Percentiles rank a stretch among this genome's conserved stretches.
These are phyloP conservation scores for Ceratobasidium sp. DNA, from an alignment of 1,284 basidiomycete species.

Conservation along the genomic window DNA sequence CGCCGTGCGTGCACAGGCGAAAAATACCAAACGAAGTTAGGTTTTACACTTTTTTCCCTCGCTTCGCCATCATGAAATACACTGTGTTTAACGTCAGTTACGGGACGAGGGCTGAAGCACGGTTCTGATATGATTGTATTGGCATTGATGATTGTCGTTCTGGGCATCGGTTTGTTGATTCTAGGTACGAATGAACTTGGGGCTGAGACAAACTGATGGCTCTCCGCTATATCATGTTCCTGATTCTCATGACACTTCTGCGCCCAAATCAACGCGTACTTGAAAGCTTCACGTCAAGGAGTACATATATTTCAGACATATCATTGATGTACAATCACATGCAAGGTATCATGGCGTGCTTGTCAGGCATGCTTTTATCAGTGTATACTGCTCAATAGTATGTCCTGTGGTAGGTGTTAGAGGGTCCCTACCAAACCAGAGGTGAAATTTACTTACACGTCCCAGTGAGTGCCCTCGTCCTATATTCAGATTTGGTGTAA, in stretches of 20 bases:
- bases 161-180: background rate
- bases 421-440: background rate
- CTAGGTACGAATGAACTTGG: too few relatives aligned
- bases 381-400: background rate
- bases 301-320: background rate
- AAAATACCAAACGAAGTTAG: constrained; percentile 18
- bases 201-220: background rate
- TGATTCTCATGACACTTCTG: background rate
- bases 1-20: constrained; percentile 60
- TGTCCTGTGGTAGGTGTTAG: background rate
- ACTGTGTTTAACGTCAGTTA: background rate
- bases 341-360: background rate
- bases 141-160: background rate
- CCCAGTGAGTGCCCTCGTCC: constrained; percentile 46
- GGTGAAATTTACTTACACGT: constrained; percentile 37
- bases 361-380: background rate
- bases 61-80: background rate
- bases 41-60: background rate
- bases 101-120: background rate
- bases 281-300: background rate
- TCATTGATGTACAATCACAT: background rate
- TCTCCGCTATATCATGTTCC: too few relatives aligned
- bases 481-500: background rate
- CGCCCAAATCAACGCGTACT: background rate
- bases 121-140: background rate